Evolutionary conservation across 2,329 filamentous ascomycete species (phyloP), one percentile per base, ranked within the genome.

Genomic region (Cladosporium phlei): DNA sequence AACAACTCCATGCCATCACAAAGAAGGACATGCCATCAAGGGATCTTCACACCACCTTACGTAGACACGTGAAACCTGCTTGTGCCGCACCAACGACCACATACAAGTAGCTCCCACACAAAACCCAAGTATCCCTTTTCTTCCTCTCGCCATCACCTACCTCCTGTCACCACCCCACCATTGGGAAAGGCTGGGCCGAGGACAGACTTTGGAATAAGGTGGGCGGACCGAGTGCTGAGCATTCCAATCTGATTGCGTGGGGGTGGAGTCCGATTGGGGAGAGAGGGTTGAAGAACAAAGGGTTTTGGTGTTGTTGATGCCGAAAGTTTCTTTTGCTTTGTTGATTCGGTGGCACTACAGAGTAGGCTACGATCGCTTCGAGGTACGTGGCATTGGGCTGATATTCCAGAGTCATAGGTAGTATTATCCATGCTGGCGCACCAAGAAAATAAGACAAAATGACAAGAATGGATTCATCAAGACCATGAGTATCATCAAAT

Each of bases 211-310:
- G n/a, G 25, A 28, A n/a, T n/a, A 30, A n/a, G 6, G 19, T 10
- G 33, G 33, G 16, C 19, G 33, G 33, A 12, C 19, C 32, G 7
- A 53, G 54, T 10, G 34, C 38, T 16, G 33, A 48, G 47, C 59
- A 63, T 53, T 27, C 60, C 19, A 42, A 52, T 20, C 37, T 60
- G 28, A 53, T 62, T 29, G 57, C 59, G 9, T 62, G 58, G 59
- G 59, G 52, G 4, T 63, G 59, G 59, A 61, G 58, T 51, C 59
- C 59, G 11, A 46, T 58, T 30, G 46, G 48, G 30, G 59, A 61
- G 42, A 52, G 47, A 43, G 55, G 53, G 46, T 30, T 59, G 35
- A 28, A 35, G 28, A 47, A 14, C n/a, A n/a, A n/a, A n/a, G n/a
- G n/a, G n/a, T n/a, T n/a, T n/a, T n/a, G n/a, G n/a, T n/a, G n/a